Percentiles rank a stretch among this genome's conserved stretches.
phyloP scores from a whole-genome alignment of 2,329 filamentous ascomycete species.

The Aureobasidium lini region DNA sequence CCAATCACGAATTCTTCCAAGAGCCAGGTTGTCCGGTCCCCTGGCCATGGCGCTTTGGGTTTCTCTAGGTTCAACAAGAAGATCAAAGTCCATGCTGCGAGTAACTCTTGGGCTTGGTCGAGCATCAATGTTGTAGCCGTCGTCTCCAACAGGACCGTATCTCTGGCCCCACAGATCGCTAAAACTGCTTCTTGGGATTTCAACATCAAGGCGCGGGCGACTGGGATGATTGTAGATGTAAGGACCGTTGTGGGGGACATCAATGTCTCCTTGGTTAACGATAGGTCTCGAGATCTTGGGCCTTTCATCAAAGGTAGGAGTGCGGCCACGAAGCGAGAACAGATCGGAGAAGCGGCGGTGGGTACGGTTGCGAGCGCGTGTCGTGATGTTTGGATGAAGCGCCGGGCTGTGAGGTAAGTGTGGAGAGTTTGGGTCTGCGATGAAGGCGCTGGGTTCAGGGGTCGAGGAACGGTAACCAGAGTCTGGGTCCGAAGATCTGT shows the following conservation, averaged over 20 bases:
- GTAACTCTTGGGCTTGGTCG: not conserved
- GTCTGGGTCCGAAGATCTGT: not conserved
- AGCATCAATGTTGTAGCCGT: not conserved
- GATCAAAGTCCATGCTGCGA: not conserved
- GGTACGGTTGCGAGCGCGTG: not conserved
- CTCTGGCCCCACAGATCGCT: conserved; percentile 10
- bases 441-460: not conserved
- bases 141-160: not conserved
- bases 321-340: not conserved
- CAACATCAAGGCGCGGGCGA: not conserved
- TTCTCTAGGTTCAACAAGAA: not conserved
- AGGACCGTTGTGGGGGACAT: not conserved
- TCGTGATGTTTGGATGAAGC: not conserved
- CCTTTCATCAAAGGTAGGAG: not conserved
- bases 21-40: not conserved
- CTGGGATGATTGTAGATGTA: conserved; percentile 6
- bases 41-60: not conserved
- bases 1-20: not conserved
- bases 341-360: not conserved
- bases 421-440: not conserved
- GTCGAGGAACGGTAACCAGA: not conserved
- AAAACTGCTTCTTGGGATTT: conserved; percentile 8
- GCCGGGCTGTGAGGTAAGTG: not conserved
- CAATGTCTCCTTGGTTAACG: not conserved
- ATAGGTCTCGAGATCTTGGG: conserved; percentile 5